Evolutionary conservation across 1,139 yeast species (phyloP).

Genomic region (Candida neerlandica): DNA sequence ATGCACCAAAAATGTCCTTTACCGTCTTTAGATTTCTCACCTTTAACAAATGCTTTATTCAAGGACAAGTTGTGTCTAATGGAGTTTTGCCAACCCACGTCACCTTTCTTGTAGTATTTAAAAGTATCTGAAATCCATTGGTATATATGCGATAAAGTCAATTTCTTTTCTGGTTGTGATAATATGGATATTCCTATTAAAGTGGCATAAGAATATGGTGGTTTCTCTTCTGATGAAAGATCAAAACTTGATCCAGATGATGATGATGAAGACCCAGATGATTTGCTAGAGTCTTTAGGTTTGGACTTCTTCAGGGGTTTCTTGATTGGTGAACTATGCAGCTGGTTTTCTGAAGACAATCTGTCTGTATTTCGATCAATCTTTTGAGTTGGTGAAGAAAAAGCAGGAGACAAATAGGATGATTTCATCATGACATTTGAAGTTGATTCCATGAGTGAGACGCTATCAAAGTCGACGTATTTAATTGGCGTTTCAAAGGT

Average conservation of each 20-base stretch:
- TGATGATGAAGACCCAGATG: constrained; percentile 23
- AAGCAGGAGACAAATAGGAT: constrained; percentile 48
- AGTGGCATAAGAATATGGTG: constrained; percentile 93
- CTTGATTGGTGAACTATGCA: constrained; percentile 19
- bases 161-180: constrained; percentile 74
- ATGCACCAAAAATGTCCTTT: constrained; percentile 98
- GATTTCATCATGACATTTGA: constrained; percentile 13
- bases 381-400: constrained; percentile 45
- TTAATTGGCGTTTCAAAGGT: constrained; percentile 13
- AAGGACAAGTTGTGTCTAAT: constrained; percentile 83
- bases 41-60: constrained; percentile 86
- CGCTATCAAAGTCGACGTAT: constrained; percentile 10
- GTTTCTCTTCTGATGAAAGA: constrained; percentile 60
- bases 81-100: constrained; percentile 94
- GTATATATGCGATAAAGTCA: constrained; percentile 90
- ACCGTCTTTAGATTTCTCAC: constrained; percentile 91
- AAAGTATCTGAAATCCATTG: constrained; percentile 91
- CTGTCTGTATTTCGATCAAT: constrained; percentile 8
- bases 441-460: constrained; percentile 6
- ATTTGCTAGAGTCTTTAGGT: constrained; percentile 18
- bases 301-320: constrained; percentile 26
- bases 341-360: constrained; percentile 1
- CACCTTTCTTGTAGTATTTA: constrained; percentile 78
- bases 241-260: constrained; percentile 24
- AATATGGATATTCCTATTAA: constrained; percentile 92